These are phyloP conservation scores for Mortierella sp. DNA, from an alignment of 371 early-diverging fungal genomes.

Conservation along the genomic window DNA sequence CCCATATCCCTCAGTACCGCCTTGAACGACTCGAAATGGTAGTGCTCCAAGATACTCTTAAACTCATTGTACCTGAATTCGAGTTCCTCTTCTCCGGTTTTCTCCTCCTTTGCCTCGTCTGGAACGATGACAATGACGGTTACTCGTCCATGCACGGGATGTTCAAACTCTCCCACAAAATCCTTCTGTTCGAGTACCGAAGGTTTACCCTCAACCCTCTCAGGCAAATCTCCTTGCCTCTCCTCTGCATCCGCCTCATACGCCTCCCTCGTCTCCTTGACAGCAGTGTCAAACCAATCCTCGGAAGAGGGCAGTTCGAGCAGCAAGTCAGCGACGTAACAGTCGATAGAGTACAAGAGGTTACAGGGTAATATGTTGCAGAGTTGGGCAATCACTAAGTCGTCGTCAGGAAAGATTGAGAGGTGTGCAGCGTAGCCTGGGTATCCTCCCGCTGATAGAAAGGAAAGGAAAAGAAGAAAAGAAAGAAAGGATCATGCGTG, in stretches of 20 bases:
- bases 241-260: background rate
- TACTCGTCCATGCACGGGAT: background rate
- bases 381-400: slow-evolving; percentile 16
- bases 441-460: slow-evolving; percentile 12
- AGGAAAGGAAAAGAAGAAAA: background rate
- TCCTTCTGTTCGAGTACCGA: background rate
- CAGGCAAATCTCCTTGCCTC: background rate
- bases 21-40: slow-evolving; percentile 24
- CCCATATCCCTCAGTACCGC: background rate
- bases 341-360: background rate
- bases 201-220: background rate
- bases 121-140: background rate
- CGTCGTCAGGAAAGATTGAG: slow-evolving; percentile 18
- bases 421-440: background rate
- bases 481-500: background rate
- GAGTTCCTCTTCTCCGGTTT: background rate
- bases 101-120: background rate
- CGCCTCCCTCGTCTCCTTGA: background rate
- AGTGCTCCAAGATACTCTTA: slow-evolving; percentile 1
- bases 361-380: background rate
- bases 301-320: slow-evolving; percentile 5
- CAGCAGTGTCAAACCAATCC: slow-evolving; percentile 13
- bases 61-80: background rate
- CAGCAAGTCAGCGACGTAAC: slow-evolving; percentile 22
- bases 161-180: slow-evolving; percentile 9